A percentile compares a stretch with the other conserved stretches of the same genome.
phyloP scores from a whole-genome alignment of 768 basidiomycete species.

The Ramaria sp. region DNA sequence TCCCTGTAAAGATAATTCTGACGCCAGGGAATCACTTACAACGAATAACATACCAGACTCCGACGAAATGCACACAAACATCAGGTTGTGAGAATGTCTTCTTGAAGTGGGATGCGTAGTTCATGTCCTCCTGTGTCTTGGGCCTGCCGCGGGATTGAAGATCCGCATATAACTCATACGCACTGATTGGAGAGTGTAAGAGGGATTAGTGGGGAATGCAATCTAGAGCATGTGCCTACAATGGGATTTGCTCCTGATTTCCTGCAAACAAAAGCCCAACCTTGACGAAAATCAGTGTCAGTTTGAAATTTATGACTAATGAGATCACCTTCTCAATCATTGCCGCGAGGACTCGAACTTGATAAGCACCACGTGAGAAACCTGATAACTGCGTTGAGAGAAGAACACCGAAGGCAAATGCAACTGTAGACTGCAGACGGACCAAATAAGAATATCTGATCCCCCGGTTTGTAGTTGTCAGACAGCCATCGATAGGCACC shows the following conservation, averaged over 20 bases:
- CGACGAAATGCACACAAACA: conserved; percentile 32
- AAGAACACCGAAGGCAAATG: background rate
- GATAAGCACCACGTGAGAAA: conserved; percentile 39
- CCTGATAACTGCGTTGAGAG: conserved; percentile 18
- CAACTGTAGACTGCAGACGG: conserved; percentile 1
- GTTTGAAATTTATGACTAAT: background rate
- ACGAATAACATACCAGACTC: conserved; percentile 25
- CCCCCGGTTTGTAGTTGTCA: conserved; percentile 27
- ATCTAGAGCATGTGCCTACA: conserved; percentile 16
- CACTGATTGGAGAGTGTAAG: conserved; percentile 15
- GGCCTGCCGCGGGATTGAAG: background rate
- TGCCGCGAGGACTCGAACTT: conserved; percentile 31
- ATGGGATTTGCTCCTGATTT: conserved; percentile 31
- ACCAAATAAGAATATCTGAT: conserved; percentile 33
- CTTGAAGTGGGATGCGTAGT: conserved; percentile 19
- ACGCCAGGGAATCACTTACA: background rate
- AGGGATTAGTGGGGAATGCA: background rate
- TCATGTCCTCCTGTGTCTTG: background rate
- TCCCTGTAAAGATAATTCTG: conserved; percentile 24
- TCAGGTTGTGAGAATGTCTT: conserved; percentile 24
- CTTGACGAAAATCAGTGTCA: conserved; percentile 13
- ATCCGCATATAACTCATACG: conserved; percentile 27
- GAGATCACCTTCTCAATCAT: conserved; percentile 29
- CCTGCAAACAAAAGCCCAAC: conserved; percentile 30
- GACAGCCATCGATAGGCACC: conserved; percentile 31